These are phyloP conservation scores for Grigorovia humatica DNA, from an alignment of 805 yeast species.

Conservation along the genomic window DNA sequence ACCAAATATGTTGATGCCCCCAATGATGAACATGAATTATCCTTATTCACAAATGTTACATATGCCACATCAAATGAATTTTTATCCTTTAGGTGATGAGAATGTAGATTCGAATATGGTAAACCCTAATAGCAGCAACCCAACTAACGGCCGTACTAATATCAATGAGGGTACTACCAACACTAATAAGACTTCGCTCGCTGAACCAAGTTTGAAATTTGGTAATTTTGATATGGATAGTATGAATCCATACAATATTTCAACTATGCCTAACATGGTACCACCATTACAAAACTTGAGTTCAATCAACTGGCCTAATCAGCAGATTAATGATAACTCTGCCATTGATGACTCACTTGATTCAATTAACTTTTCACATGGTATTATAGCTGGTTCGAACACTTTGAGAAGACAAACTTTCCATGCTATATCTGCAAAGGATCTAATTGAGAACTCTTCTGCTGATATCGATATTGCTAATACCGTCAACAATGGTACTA, in stretches of 20 bases:
- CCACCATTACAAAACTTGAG: constrained; percentile 1
- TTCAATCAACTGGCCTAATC: neutral
- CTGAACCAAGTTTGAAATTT: neutral
- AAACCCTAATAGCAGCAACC: neutral
- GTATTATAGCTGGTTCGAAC: constrained; percentile 8
- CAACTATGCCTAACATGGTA: constrained; percentile 3
- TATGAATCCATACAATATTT: constrained; percentile 2
- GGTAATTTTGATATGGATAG: neutral
- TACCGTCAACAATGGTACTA: neutral
- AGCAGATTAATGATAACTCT: constrained; percentile 7
- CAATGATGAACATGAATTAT: constrained; percentile 26
- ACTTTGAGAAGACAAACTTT: constrained; percentile 27
- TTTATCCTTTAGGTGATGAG: constrained; percentile 5
- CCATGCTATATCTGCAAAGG: constrained; percentile 21
- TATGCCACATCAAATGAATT: constrained; percentile 21
- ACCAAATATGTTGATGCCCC: constrained; percentile 7
- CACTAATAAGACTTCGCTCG: neutral
- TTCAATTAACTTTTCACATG: constrained; percentile 3
- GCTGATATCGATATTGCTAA: neutral
- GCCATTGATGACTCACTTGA: constrained; percentile 6
- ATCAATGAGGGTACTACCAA: neutral
- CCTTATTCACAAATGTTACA: constrained; percentile 28
- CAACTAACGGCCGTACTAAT: neutral
- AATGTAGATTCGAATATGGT: neutral
- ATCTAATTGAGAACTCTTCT: constrained; percentile 7